Base-by-base conservation (phyloP, 2,329 filamentous ascomycete genomes). In the Penicillium sclerotiorum region DNA sequence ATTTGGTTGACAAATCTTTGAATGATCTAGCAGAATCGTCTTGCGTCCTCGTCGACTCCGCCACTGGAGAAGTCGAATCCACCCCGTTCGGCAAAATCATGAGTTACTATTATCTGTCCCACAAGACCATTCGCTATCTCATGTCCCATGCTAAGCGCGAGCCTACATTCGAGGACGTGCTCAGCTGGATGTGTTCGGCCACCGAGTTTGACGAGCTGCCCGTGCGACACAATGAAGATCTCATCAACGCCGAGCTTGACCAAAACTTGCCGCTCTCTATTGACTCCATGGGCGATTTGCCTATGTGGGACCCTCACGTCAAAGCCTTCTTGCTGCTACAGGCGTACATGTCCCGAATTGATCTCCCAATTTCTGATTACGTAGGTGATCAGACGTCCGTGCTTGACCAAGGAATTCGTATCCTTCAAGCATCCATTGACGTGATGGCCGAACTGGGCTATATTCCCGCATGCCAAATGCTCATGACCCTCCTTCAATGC, bases 301-400 rank as follows among this genome's bases (percentile, higher is more conserved):
- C 93, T 1, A 89, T 99, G 86, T 99, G 94, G 94, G 94, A 99
- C 74, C 94, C 94, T 0, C 94, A 99, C 67, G 90, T 97, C 66
- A 99, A 99, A 71, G 86, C 94, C 0, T 97, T 96, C 75, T 76
- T 99, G 30, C 80, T 99, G 1, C 80, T 99, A 0, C 95, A 99
- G 72, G 91, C 94, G 0, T 91, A 96, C 73, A 95, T 99, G 83
- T 90, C 89, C 17, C 88, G 93, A 49, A 87, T 97, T 59, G 86
- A 93, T 47, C 84, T 99, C 3, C 95, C 95, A 3, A 96, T 99
- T 50, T 87, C 89, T 1, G 94, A 99, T 79, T 99, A 99, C 66
- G 91, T 99, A 2, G 94, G 94, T 62, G 94, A 99, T 71, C 89
- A 95, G 72, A 87, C 80, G 48, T 83, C 80, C 45, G 94, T 99